A percentile compares a stretch with the other conserved stretches of the same genome.
phyloP scores from a whole-genome alignment of 2,329 filamentous ascomycete genomes.

The Cladosporium austrohemisphaericum region DNA sequence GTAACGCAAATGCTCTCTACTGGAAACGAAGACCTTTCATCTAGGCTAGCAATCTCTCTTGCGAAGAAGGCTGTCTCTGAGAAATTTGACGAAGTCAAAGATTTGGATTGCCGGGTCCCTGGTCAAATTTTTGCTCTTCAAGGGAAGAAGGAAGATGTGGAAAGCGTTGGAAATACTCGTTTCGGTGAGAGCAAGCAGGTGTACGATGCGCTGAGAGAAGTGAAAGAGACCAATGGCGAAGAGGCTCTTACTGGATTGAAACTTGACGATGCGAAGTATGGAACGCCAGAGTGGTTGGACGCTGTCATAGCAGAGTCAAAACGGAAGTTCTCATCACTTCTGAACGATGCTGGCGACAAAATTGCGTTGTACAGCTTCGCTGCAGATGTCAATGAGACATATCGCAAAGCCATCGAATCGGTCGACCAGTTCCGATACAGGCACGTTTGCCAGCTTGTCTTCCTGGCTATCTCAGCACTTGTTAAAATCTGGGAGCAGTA shows the following conservation, averaged over 20 bases:
- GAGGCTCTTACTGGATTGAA: slow-evolving; percentile 6
- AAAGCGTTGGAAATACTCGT: slow-evolving; percentile 20
- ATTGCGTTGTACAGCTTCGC: slow-evolving; percentile 9
- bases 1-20: slow-evolving; percentile 32
- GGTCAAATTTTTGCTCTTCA: slow-evolving; percentile 33
- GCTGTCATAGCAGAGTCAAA: slow-evolving; percentile 10
- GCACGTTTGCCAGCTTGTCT: slow-evolving; percentile 19
- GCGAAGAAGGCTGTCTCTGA: slow-evolving; percentile 32
- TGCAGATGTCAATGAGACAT: background rate
- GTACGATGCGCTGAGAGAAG: slow-evolving; percentile 23
- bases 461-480: slow-evolving; percentile 32
- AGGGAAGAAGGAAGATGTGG: slow-evolving; percentile 25
- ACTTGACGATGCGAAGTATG: background rate
- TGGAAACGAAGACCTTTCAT: slow-evolving; percentile 28
- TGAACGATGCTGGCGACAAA: slow-evolving; percentile 1
- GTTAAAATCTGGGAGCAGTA: slow-evolving; percentile 26
- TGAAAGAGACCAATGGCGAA: slow-evolving; percentile 11
- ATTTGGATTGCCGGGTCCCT: slow-evolving; percentile 30
- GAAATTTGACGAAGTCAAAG: slow-evolving; percentile 28
- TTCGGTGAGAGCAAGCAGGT: slow-evolving; percentile 32
- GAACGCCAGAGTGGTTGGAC: slow-evolving; percentile 13
- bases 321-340: background rate
- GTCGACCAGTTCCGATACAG: slow-evolving; percentile 15
- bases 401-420: slow-evolving; percentile 8
- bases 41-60: slow-evolving; percentile 27